These are phyloP conservation scores for Mortierella sp. DNA, from an alignment of 371 early-diverging fungal species.

Conservation along the genomic window DNA sequence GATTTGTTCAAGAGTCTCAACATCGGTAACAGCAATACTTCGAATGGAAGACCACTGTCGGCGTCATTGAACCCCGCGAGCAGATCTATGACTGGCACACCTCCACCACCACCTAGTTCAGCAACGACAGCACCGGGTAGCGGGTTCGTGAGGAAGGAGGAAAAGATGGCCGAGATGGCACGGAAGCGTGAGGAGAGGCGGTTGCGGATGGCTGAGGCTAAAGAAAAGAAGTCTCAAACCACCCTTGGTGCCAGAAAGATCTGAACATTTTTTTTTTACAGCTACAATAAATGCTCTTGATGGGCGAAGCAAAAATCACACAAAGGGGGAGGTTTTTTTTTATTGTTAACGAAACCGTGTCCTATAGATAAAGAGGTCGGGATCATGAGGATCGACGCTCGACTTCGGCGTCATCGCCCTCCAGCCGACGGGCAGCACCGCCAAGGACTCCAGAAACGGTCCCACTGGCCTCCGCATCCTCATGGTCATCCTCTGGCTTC, in stretches of 20 bases:
- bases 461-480: slow-evolving; percentile 51
- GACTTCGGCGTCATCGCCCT: slow-evolving; percentile 47
- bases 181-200: slow-evolving; percentile 72
- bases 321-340: neutral
- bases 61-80: slow-evolving; percentile 11
- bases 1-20: slow-evolving; percentile 48
- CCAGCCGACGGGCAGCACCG: slow-evolving; percentile 49
- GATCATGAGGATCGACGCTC: slow-evolving; percentile 21
- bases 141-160: slow-evolving; percentile 60
- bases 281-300: neutral
- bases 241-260: slow-evolving; percentile 69
- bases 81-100: neutral
- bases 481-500: slow-evolving; percentile 50
- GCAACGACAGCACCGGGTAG: slow-evolving; percentile 24
- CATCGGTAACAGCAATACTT: slow-evolving; percentile 4
- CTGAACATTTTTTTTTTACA: slow-evolving; percentile 2
- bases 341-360: neutral
- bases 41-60: slow-evolving; percentile 25
- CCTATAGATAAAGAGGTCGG: neutral
- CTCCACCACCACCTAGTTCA: slow-evolving; percentile 17
- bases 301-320: neutral
- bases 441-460: slow-evolving; percentile 46
- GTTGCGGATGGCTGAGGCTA: slow-evolving; percentile 71
- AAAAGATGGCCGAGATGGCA: slow-evolving; percentile 68
- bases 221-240: slow-evolving; percentile 62